Percentiles rank a stretch among this genome's conserved stretches.
Evolutionary conservation across 2,329 filamentous ascomycete genomes (phyloP).

Genomic region (Emmonsiellopsis sp.): DNA sequence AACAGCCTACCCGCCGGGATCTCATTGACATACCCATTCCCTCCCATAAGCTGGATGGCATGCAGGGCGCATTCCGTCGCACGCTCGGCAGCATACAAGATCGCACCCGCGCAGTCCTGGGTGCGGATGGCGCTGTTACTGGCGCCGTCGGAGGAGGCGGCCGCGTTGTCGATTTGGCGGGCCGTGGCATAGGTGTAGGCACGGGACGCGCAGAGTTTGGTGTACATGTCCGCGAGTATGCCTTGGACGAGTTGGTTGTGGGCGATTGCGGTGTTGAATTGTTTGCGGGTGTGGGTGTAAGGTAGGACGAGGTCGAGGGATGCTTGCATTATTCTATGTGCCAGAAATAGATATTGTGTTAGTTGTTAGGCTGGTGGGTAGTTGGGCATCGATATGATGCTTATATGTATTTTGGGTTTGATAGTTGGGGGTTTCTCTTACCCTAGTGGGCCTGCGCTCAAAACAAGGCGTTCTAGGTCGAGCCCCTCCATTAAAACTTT

Average conservation of each 20-base stretch:
- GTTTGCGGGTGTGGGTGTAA: slow-evolving; percentile 78
- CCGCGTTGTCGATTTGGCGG: slow-evolving; percentile 65
- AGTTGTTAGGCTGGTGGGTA: no score
- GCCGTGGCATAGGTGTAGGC: slow-evolving; percentile 85
- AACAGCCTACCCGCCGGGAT: slow-evolving; percentile 80
- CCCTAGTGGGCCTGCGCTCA: slow-evolving; percentile 82
- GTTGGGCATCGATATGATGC: background rate
- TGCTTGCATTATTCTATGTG: slow-evolving; percentile 70
- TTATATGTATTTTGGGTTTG: background rate
- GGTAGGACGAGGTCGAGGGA: slow-evolving; percentile 76
- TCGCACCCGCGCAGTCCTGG: slow-evolving; percentile 89
- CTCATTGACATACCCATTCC: slow-evolving; percentile 94
- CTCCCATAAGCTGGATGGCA: slow-evolving; percentile 66
- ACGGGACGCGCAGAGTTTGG: slow-evolving; percentile 73
- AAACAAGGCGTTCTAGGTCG: slow-evolving; percentile 84
- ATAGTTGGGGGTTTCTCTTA: slow-evolving; percentile 16
- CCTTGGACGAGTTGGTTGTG: slow-evolving; percentile 91
- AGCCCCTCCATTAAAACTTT: slow-evolving; percentile 92
- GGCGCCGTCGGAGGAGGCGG: slow-evolving; percentile 19
- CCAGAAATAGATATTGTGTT: background rate
- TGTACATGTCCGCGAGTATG: slow-evolving; percentile 95
- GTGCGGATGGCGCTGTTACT: slow-evolving; percentile 51
- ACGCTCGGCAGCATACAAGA: slow-evolving; percentile 83
- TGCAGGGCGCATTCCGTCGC: slow-evolving; percentile 67
- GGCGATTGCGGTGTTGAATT: slow-evolving; percentile 79